Conservation (phyloP, 2,329 filamentous ascomycete species). For the Chaetomium strumarium region DNA sequence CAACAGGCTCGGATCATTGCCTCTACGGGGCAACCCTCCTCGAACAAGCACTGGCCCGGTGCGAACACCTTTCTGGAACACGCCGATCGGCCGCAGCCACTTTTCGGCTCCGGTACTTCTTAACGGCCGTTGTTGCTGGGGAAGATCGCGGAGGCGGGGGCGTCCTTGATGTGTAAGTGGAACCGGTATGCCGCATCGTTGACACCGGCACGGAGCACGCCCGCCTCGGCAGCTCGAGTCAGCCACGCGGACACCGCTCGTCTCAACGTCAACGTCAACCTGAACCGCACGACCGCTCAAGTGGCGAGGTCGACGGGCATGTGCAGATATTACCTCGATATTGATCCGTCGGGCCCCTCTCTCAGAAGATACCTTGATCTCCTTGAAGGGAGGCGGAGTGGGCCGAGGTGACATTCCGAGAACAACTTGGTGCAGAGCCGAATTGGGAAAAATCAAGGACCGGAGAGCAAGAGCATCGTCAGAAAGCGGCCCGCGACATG, state of each 20-base stretch:
- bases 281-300: neutral
- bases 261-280: slow-evolving; percentile 3
- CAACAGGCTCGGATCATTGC: slow-evolving; percentile 17
- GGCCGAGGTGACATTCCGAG: no score
- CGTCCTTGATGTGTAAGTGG: neutral
- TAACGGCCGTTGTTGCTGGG: neutral
- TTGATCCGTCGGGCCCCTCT: neutral
- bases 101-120: slow-evolving; percentile 8
- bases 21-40: slow-evolving; percentile 11
- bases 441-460: no score
- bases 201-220: no score
- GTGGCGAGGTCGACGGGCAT: slow-evolving; percentile 1
- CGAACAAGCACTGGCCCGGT: slow-evolving; percentile 10
- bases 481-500: no score
- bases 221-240: neutral
- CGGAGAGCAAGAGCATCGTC: no score
- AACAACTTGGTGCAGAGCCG: no score
- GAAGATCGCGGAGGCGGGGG: neutral
- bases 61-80: slow-evolving; percentile 2
- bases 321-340: slow-evolving; percentile 5
- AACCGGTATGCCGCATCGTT: neutral
- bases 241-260: neutral
- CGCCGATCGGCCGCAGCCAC: slow-evolving; percentile 10
- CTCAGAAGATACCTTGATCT: no score
- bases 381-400: no score